A percentile compares a stretch with the other conserved stretches of the same genome.
These are phyloP conservation scores for Colletotrichum liaoningense DNA, from an alignment of 2,329 filamentous ascomycete genomes.

Conservation along the genomic window DNA sequence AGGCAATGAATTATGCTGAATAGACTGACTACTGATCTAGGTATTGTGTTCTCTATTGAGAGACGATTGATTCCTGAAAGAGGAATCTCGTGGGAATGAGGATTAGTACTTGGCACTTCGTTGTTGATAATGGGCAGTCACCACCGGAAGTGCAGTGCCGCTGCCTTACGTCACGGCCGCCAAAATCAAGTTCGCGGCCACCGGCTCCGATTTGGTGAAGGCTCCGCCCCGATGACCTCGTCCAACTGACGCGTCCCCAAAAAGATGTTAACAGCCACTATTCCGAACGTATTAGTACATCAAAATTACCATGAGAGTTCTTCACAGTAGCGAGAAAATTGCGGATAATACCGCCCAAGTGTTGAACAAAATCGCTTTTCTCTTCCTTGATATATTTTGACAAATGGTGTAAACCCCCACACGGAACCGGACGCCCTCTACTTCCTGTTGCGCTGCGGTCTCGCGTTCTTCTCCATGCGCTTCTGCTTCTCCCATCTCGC, in stretches of 20 bases:
- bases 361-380: neutral
- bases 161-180: constrained; percentile 1
- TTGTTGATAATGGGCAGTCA: neutral
- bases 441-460: constrained; percentile 73
- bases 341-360: neutral
- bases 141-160: neutral
- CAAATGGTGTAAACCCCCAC: neutral
- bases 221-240: neutral
- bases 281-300: neutral
- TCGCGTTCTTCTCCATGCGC: constrained; percentile 87
- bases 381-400: neutral
- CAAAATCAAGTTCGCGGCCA: neutral
- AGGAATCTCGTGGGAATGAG: no score
- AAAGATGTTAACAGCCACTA: no score
- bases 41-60: neutral
- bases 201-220: neutral
- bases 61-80: neutral
- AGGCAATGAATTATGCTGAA: neutral
- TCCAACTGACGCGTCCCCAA: neutral
- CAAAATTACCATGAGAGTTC: neutral
- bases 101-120: neutral
- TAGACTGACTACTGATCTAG: neutral
- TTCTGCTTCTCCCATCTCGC: constrained; percentile 81
- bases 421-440: constrained; percentile 11
- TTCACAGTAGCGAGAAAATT: neutral